Base-by-base conservation (phyloP, 768 basidiomycete species). In the Termitomyces sp. region DNA sequence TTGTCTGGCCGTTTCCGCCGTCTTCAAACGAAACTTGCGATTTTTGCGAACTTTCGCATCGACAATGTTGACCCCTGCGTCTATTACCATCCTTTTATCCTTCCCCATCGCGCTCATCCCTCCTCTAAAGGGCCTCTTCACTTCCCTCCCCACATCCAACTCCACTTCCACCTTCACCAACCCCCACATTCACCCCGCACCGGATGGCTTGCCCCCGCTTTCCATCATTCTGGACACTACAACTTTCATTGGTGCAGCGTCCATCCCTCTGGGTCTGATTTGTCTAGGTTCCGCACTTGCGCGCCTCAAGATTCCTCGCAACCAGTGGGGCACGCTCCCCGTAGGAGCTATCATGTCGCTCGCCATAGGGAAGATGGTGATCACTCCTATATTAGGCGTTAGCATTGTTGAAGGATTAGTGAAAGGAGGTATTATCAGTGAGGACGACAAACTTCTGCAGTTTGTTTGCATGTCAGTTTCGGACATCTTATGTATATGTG, bases 401-500 rank as follows among this genome's bases (percentile, higher is more conserved):
- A 63, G 81, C 11, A 76, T 90, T 1, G 80, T 75, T 11, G 67
- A 79, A 54, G 78, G 74, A 5, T 60, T 89, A n/a, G 77, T 77
- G 16, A 67, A 63, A 2, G 67, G 59, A 0, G 80, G 79, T 1
- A 42, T 88, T 7, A 78, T 88, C 19, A 61, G 75, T 5, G 62
- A 63, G 53, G 72, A 81, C 0, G 79, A 88, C 60, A 80, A 80
- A 35, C 82, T 88, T 0, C 64, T 89, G 19, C 75, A 77, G 58
- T 86, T 88, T 53, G 80, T 88, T 16, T 84, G 83, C 79, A 83
- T 88, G 86, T 86, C 55, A 65, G 85, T 35, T 25, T 9, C 21
- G 21, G 7, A 32, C 34, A 7, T 3, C 21, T 39, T 37, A 28
- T 4, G 7, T 14, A 21, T 14, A 19, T n/a, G n/a, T 11, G 8